These are phyloP conservation scores for Cutaneotrichosporon arboriforme DNA, from an alignment of 1,284 basidiomycete genomes.

Conservation along the genomic window DNA sequence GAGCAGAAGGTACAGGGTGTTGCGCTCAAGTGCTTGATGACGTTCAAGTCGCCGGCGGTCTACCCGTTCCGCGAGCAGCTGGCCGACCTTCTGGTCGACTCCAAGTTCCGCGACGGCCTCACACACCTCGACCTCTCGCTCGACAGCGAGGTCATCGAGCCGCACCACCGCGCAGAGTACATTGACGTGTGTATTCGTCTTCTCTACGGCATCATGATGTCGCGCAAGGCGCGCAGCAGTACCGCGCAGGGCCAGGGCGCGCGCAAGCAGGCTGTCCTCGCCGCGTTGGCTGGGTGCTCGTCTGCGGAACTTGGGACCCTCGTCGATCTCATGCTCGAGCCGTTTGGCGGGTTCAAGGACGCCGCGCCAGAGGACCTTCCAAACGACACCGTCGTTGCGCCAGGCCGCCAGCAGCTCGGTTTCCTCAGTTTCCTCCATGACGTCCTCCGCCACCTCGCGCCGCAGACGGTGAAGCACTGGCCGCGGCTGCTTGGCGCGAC, in stretches of 20 bases:
- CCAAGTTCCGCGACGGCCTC: slow-evolving; percentile 82
- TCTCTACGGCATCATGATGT: slow-evolving; percentile 84
- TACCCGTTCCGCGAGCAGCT: slow-evolving; percentile 64
- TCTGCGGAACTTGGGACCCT: slow-evolving; percentile 71
- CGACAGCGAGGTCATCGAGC: slow-evolving; percentile 55
- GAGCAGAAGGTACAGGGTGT: slow-evolving; percentile 72
- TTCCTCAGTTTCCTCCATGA: slow-evolving; percentile 80
- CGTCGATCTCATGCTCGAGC: slow-evolving; percentile 84
- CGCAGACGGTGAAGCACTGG: slow-evolving; percentile 65
- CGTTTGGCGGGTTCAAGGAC: slow-evolving; percentile 51
- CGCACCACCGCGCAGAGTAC: slow-evolving; percentile 61
- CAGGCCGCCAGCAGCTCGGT: slow-evolving; percentile 71
- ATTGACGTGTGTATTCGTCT: slow-evolving; percentile 72
- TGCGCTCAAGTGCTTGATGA: slow-evolving; percentile 73
- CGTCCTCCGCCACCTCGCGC: slow-evolving; percentile 71
- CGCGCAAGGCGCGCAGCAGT: slow-evolving; percentile 64
- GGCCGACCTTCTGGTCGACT: slow-evolving; percentile 71
- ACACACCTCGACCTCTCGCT: slow-evolving; percentile 61
- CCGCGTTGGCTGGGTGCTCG: slow-evolving; percentile 64
- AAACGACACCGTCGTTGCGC: slow-evolving; percentile 31
- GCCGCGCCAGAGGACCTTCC: slow-evolving; percentile 3
- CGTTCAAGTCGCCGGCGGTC: slow-evolving; percentile 72
- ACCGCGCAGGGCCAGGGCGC: slow-evolving; percentile 59
- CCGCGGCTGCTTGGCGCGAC: slow-evolving; percentile 63
- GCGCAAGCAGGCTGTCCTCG: slow-evolving; percentile 69